Evolutionary conservation across 2,329 filamentous ascomycete genomes (phyloP).

Genomic region (Cryphonectria carpinicola): DNA sequence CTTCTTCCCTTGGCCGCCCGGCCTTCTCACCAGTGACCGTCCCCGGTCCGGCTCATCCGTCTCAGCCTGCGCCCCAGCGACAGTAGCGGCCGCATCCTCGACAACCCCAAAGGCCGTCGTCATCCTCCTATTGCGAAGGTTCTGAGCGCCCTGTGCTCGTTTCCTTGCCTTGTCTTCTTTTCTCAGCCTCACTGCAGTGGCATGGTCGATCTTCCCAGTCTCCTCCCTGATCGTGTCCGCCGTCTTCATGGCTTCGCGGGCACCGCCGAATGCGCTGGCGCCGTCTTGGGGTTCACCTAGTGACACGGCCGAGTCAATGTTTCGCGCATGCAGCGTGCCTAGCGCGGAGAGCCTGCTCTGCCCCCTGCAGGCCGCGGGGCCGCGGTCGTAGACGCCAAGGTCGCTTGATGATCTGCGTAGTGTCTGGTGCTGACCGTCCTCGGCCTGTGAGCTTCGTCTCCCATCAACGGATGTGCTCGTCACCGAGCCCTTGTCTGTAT

Average conservation of each 20-base stretch:
- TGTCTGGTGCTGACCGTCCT: background rate
- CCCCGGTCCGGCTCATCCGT: background rate
- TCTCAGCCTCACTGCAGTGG: conserved; percentile 37
- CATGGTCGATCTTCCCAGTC: conserved; percentile 34
- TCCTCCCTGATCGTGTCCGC: conserved; percentile 22
- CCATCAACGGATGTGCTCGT: background rate
- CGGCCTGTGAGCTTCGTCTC: background rate
- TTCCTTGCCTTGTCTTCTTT: conserved; percentile 39
- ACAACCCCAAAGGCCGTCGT: conserved; percentile 14
- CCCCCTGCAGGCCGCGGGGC: conserved; percentile 9
- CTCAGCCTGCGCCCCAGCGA: background rate
- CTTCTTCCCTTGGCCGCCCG: background rate
- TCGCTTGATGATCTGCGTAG: conserved; percentile 1
- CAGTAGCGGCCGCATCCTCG: background rate
- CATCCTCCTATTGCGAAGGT: conserved; percentile 19
- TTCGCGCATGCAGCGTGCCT: conserved; percentile 16
- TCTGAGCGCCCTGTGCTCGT: conserved; percentile 27
- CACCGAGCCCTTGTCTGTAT: background rate
- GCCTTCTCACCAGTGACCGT: conserved; percentile 1
- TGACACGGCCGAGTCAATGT: conserved; percentile 30
- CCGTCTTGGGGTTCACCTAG: conserved; percentile 23
- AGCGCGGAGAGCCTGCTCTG: conserved; percentile 28
- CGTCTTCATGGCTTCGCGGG: background rate
- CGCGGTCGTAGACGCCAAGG: conserved; percentile 8
- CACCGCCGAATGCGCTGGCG: background rate